Evolutionary conservation across 2,329 filamentous ascomycete genomes (phyloP).

Genomic region (Neonectria hederae): DNA sequence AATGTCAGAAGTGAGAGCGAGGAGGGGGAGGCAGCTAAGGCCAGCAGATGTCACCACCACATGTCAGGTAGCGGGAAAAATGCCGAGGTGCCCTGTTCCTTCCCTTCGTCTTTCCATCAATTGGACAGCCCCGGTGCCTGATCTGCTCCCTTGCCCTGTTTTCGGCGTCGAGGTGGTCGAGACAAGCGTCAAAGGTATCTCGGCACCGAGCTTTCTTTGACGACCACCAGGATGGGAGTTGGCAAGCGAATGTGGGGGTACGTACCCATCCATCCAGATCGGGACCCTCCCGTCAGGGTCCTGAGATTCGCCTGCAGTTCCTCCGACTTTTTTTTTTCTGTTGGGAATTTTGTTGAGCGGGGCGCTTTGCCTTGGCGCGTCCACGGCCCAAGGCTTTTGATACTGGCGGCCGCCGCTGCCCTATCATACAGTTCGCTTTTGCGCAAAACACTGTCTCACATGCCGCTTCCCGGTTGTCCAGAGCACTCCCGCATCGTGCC

Average conservation of each 20-base stretch:
- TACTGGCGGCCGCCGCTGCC: background rate
- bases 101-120: background rate
- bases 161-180: background rate
- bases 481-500: background rate
- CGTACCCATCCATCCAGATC: slow-evolving; percentile 17
- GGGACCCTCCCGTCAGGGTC: slow-evolving; percentile 17
- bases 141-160: background rate
- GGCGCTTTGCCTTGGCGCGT: slow-evolving; percentile 35
- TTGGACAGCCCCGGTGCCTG: slow-evolving; percentile 10
- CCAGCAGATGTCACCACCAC: slow-evolving; percentile 1
- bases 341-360: slow-evolving; percentile 51
- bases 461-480: background rate
- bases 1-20: background rate
- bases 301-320: slow-evolving; percentile 25
- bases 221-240: background rate
- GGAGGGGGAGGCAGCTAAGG: background rate
- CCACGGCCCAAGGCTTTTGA: slow-evolving; percentile 15
- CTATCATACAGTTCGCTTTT: background rate
- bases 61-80: slow-evolving; percentile 3
- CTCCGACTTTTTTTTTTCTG: slow-evolving; percentile 42
- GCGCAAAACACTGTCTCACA: background rate
- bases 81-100: slow-evolving; percentile 16
- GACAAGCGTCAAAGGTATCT: slow-evolving; percentile 7
- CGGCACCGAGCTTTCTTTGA: background rate
- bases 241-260: slow-evolving; percentile 2